These are phyloP conservation scores for Fonsecaea monophora DNA, from an alignment of 2,329 filamentous ascomycete genomes.

Conservation along the genomic window DNA sequence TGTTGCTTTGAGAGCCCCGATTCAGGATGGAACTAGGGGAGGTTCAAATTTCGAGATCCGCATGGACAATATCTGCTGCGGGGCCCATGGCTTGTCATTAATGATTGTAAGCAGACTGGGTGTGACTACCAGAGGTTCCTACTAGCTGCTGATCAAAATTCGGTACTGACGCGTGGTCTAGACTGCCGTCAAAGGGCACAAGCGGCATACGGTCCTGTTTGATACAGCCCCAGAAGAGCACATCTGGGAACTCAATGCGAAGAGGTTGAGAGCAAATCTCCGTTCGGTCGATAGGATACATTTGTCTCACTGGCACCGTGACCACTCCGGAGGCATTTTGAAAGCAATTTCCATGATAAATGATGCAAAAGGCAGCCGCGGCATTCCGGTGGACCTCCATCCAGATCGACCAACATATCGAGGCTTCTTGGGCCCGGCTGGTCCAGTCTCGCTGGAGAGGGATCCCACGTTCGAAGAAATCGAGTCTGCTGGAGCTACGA, in stretches of 20 bases:
- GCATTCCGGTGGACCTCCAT: conserved; percentile 59
- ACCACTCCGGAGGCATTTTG: conserved; percentile 62
- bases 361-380: conserved; percentile 45
- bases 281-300: conserved; percentile 56
- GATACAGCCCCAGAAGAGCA: conserved; percentile 62
- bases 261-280: conserved; percentile 53
- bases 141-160: not conserved
- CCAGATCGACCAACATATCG: conserved; percentile 60
- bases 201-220: conserved; percentile 59
- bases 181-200: conserved; percentile 56
- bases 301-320: conserved; percentile 63
- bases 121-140: no score
- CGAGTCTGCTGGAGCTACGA: conserved; percentile 49
- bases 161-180: conserved; percentile 35
- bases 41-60: conserved; percentile 54
- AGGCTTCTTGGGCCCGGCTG: conserved; percentile 52
- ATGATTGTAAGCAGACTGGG: conserved; percentile 50
- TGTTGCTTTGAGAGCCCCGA: conserved; percentile 49
- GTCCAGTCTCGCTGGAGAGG: conserved; percentile 59
- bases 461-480: conserved; percentile 61
- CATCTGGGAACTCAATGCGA: conserved; percentile 59
- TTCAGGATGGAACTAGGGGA: conserved; percentile 48
- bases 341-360: conserved; percentile 58
- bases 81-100: conserved; percentile 62
- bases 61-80: conserved; percentile 61